Conservation (phyloP, 495 filamentous ascomycete genomes). For the Hypoxylon perforatum region DNA sequence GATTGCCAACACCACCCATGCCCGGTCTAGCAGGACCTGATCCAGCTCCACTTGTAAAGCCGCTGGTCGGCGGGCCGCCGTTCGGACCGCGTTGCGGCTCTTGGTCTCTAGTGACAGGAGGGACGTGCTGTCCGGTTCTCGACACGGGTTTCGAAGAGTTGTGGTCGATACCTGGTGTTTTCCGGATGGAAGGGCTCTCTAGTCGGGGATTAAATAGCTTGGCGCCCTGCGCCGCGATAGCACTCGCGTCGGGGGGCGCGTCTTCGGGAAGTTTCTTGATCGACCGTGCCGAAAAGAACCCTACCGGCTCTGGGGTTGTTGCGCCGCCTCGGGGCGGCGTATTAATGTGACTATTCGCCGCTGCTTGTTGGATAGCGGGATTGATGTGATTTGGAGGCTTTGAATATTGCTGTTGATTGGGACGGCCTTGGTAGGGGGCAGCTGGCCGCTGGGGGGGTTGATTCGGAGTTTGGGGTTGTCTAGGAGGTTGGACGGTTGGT, state of each 20-base stretch:
- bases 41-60: constrained; percentile 33
- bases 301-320: constrained; percentile 51
- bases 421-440: constrained; percentile 43
- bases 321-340: constrained; percentile 36
- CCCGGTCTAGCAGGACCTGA: constrained; percentile 45
- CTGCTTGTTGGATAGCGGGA: constrained; percentile 45
- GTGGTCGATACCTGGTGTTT: constrained; percentile 90
- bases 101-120: constrained; percentile 45
- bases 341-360: constrained; percentile 38
- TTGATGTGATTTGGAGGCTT: constrained; percentile 48
- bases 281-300: constrained; percentile 83
- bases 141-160: constrained; percentile 73
- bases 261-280: constrained; percentile 58
- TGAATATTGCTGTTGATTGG: constrained; percentile 41
- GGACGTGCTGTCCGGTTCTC: constrained; percentile 56
- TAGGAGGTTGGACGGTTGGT: constrained; percentile 41
- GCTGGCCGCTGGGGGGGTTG: constrained; percentile 46
- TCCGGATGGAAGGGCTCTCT: constrained; percentile 87
- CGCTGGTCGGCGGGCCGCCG: constrained; percentile 9
- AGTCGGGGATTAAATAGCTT: constrained; percentile 81
- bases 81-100: constrained; percentile 23
- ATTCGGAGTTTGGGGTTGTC: constrained; percentile 52
- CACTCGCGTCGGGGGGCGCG: constrained; percentile 38
- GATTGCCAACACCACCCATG: constrained; percentile 68
- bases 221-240: constrained; percentile 55